These are phyloP conservation scores for Globisporangium apiculatum DNA, from an alignment of 352 stramenopile genomes.

Conservation along the genomic window DNA sequence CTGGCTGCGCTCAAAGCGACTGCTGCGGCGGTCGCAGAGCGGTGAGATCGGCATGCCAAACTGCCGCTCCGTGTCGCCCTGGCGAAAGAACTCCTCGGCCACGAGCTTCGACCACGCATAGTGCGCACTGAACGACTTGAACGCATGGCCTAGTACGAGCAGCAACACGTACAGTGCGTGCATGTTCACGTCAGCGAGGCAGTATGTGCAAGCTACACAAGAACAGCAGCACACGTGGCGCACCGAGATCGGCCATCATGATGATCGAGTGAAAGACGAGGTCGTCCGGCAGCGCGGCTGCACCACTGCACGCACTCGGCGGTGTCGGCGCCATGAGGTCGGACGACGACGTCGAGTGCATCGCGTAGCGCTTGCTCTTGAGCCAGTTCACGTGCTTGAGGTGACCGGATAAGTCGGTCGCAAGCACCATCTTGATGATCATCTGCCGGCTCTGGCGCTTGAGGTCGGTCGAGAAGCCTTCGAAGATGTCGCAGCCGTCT, in stretches of 20 bases:
- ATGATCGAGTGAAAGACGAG: slow-evolving; percentile 58
- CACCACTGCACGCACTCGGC: background rate
- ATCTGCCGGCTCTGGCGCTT: slow-evolving; percentile 46
- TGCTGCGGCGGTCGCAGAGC: slow-evolving; percentile 43
- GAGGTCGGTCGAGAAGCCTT: slow-evolving; percentile 43
- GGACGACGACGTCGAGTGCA: slow-evolving; percentile 24
- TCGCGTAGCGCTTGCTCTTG: slow-evolving; percentile 62
- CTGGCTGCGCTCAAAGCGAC: slow-evolving; percentile 60
- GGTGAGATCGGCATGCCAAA: slow-evolving; percentile 51
- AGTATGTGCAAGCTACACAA: too few species aligned
- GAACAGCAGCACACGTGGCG: background rate
- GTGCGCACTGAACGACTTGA: slow-evolving; percentile 55
- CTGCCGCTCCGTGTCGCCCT: slow-evolving; percentile 57
- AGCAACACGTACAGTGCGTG: too few species aligned
- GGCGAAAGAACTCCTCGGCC: slow-evolving; percentile 58
- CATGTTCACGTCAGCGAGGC: too few species aligned
- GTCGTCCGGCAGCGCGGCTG: slow-evolving; percentile 25
- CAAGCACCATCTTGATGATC: slow-evolving; percentile 82
- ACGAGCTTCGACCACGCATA: slow-evolving; percentile 56
- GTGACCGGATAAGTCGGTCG: slow-evolving; percentile 72
- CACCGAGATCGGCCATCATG: slow-evolving; percentile 69
- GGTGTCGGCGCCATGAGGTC: slow-evolving; percentile 12
- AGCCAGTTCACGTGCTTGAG: slow-evolving; percentile 70
- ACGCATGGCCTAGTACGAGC: slow-evolving; percentile 26
- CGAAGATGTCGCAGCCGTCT: slow-evolving; percentile 64